Conservation (phyloP, 2,329 filamentous ascomycete species). For the Arthrocladium fulminans region DNA sequence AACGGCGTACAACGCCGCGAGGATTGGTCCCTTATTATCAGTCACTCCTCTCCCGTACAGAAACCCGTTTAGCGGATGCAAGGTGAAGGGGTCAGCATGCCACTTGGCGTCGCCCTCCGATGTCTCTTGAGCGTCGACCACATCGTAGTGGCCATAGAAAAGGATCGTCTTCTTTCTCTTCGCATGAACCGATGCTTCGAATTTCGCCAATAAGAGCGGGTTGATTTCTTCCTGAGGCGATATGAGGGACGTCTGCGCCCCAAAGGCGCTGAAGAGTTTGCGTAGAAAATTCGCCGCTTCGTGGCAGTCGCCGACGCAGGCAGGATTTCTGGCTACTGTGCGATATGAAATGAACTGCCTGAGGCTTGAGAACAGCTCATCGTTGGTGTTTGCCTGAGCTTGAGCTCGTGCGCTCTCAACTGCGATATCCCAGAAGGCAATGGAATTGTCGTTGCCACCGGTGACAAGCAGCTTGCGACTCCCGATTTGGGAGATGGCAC, state of each 20-base stretch:
- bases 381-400: constrained; percentile 21
- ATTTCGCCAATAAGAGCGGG: constrained; percentile 86
- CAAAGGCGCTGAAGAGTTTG: constrained; percentile 82
- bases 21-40: constrained; percentile 93
- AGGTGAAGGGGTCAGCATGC: constrained; percentile 78
- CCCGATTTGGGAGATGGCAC: constrained; percentile 61
- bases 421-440: constrained; percentile 72
- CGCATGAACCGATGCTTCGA: constrained; percentile 44
- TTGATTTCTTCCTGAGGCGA: constrained; percentile 71
- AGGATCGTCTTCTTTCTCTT: constrained; percentile 64
- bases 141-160: constrained; percentile 98
- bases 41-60: constrained; percentile 93
- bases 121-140: constrained; percentile 67
- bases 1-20: constrained; percentile 88
- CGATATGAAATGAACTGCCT: constrained; percentile 84
- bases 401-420: constrained; percentile 20
- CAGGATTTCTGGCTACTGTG: constrained; percentile 77
- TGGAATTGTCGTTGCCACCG: constrained; percentile 81
- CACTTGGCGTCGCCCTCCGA: constrained; percentile 47
- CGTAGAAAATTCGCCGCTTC: constrained; percentile 86
- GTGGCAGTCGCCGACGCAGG: constrained; percentile 84
- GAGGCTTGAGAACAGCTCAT: constrained; percentile 59
- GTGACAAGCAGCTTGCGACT: constrained; percentile 81
- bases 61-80: constrained; percentile 83
- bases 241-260: constrained; percentile 83